A percentile compares a stretch with the other conserved stretches of the same genome.
Evolutionary conservation across 148 eudicot species (phyloP).

Genomic region (Nyssa sinensis): DNA sequence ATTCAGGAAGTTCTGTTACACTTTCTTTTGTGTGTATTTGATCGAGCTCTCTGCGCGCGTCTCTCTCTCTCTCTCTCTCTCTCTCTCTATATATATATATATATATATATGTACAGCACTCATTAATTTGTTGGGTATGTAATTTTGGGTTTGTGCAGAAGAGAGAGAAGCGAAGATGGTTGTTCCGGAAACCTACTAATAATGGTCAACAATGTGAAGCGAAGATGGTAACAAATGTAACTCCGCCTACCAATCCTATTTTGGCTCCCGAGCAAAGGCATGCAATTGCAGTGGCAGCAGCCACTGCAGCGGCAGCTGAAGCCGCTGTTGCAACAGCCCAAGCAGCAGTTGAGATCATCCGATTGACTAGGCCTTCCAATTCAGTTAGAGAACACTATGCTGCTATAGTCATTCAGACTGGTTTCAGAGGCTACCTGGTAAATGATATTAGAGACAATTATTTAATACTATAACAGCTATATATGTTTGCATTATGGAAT

Average conservation of each 20-base stretch:
- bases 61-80: too few species aligned
- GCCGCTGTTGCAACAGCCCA: conserved; percentile 55
- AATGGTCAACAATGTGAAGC: conserved; percentile 28
- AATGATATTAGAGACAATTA: too few species aligned
- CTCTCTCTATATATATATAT: too few species aligned
- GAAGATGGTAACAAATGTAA: conserved; percentile 2
- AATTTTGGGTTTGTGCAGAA: conserved; percentile 33
- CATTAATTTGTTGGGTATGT: not conserved
- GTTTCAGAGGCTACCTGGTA: conserved; percentile 86
- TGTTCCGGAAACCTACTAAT: conserved; percentile 48
- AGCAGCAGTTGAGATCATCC: conserved; percentile 61
- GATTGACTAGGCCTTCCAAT: conserved; percentile 28
- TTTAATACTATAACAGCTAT: too few species aligned
- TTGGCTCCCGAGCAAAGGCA: conserved; percentile 31
- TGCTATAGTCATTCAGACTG: conserved; percentile 74
- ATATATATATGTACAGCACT: not conserved
- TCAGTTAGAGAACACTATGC: conserved; percentile 50
- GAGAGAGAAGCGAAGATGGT: conserved; percentile 68
- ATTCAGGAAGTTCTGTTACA: not conserved
- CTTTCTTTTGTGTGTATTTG: not conserved
- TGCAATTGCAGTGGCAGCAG: conserved; percentile 53
- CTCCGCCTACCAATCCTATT: not conserved
- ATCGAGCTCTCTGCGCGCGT: too few species aligned
- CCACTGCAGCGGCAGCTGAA: conserved; percentile 48
- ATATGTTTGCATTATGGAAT: too few species aligned